Evolutionary conservation across 2,329 filamentous ascomycete genomes (phyloP).

Genomic region (Grosmannia penicillata): DNA sequence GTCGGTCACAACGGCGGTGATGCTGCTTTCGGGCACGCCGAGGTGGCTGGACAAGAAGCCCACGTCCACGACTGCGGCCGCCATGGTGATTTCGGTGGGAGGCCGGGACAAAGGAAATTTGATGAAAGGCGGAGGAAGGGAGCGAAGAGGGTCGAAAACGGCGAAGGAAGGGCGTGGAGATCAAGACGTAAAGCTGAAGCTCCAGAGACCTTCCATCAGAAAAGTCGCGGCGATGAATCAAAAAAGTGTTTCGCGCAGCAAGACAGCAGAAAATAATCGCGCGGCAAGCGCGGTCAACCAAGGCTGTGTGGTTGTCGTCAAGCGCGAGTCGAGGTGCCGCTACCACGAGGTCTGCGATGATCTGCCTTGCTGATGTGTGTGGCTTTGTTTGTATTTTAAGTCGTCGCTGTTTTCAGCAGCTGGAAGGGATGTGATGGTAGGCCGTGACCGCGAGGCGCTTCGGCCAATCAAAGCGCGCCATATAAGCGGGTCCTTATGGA

Average conservation of each 20-base stretch:
- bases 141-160: background rate
- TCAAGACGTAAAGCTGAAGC: background rate
- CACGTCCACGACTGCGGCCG: conserved; percentile 47
- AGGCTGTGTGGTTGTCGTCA: background rate
- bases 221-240: background rate
- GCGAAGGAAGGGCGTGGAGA: background rate
- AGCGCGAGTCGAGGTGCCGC: background rate
- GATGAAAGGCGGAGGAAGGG: background rate
- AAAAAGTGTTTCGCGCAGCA: background rate
- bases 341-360: background rate
- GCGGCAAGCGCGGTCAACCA: background rate
- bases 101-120: background rate
- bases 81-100: conserved; percentile 29
- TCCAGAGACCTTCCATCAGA: conserved; percentile 6
- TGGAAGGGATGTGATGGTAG: conserved; percentile 1
- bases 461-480: conserved; percentile 7
- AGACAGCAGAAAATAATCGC: background rate
- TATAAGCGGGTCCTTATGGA: background rate
- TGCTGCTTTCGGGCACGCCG: conserved; percentile 48
- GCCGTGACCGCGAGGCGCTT: conserved; percentile 1
- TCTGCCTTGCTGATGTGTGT: background rate
- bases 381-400: conserved; percentile 6
- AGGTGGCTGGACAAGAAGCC: conserved; percentile 61
- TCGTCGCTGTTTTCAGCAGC: conserved; percentile 8
- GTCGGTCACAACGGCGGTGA: conserved; percentile 45